Percentiles rank a stretch among this genome's conserved stretches.
Conservation (phyloP, 108 stramenopile genomes). For the Mediolabrus comicus region DNA sequence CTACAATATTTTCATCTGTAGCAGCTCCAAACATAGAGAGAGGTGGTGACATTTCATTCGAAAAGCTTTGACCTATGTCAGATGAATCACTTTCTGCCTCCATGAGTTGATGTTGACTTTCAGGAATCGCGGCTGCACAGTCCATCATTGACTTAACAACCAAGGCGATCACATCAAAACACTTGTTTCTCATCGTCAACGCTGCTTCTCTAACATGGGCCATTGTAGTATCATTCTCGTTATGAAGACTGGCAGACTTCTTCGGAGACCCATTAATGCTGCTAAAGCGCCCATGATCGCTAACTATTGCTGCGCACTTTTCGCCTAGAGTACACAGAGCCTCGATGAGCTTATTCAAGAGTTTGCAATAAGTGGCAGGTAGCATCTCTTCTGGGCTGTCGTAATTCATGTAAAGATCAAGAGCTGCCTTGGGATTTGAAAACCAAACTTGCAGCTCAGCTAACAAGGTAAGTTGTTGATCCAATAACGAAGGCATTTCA, state of each 20-base stretch:
- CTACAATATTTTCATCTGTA: slow-evolving; percentile 49
- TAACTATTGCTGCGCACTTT: slow-evolving; percentile 65
- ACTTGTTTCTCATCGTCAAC: slow-evolving; percentile 56
- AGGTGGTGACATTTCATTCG: slow-evolving; percentile 26
- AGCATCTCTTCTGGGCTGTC: slow-evolving; percentile 53
- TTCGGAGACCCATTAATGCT: slow-evolving; percentile 30
- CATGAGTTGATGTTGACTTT: slow-evolving; percentile 26
- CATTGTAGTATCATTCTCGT: slow-evolving; percentile 14
- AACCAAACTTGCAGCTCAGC: slow-evolving; percentile 80
- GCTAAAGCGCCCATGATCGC: slow-evolving; percentile 59
- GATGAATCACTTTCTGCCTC: slow-evolving; percentile 6
- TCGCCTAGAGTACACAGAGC: slow-evolving; percentile 79
- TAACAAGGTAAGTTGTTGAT: slow-evolving; percentile 79
- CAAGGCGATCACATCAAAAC: slow-evolving; percentile 66
- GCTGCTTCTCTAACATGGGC: slow-evolving; percentile 63
- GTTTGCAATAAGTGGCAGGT: slow-evolving; percentile 61
- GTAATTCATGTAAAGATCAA: slow-evolving; percentile 86
- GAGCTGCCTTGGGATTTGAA: slow-evolving; percentile 51
- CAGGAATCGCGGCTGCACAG: slow-evolving; percentile 34
- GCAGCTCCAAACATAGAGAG: slow-evolving; percentile 13
- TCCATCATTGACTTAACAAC: slow-evolving; percentile 65
- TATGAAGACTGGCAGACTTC: slow-evolving; percentile 13
- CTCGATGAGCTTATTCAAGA: slow-evolving; percentile 61
- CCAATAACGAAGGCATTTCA: slow-evolving; percentile 49
- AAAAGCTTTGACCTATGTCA: slow-evolving; percentile 5